Conservation (phyloP, 2,329 filamentous ascomycete species). For the Fusarium annulatum region DNA sequence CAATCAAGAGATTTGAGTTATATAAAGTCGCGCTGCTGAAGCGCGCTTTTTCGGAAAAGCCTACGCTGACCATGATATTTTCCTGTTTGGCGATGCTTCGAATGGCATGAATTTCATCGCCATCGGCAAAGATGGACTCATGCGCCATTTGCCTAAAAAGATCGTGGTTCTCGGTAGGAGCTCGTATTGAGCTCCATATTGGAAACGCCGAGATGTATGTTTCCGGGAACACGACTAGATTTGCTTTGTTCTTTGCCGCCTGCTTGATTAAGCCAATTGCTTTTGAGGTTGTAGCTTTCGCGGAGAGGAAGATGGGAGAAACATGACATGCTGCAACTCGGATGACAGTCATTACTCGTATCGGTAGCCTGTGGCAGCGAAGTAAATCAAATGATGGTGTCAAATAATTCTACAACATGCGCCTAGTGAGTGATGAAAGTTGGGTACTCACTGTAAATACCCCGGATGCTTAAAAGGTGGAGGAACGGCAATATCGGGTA, state of each 20-base stretch:
- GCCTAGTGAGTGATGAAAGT: neutral
- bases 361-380: fast-evolving
- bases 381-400: no score
- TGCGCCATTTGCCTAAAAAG: slow-evolving; percentile 59
- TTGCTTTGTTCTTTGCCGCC: slow-evolving; percentile 56
- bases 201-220: slow-evolving; percentile 65
- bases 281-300: slow-evolving; percentile 58
- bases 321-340: slow-evolving; percentile 52
- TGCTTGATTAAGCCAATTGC: slow-evolving; percentile 57
- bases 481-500: slow-evolving; percentile 8
- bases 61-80: slow-evolving; percentile 58
- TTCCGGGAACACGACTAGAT: slow-evolving; percentile 66
- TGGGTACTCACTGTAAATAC: neutral
- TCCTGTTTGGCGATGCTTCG: slow-evolving; percentile 52
- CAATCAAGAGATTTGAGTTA: slow-evolving; percentile 63
- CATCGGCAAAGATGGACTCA: slow-evolving; percentile 58
- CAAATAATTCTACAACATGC: fast-evolving
- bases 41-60: slow-evolving; percentile 60
- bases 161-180: slow-evolving; percentile 62
- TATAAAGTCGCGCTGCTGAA: slow-evolving; percentile 60
- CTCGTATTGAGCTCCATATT: slow-evolving; percentile 59
- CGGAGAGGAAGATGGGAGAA: slow-evolving; percentile 60
- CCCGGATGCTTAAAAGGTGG: neutral
- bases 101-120: slow-evolving; percentile 57
- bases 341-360: neutral